These are phyloP conservation scores for Geranium rotundifolium DNA, from an alignment of 345 rosid species.

Conservation along the genomic window DNA sequence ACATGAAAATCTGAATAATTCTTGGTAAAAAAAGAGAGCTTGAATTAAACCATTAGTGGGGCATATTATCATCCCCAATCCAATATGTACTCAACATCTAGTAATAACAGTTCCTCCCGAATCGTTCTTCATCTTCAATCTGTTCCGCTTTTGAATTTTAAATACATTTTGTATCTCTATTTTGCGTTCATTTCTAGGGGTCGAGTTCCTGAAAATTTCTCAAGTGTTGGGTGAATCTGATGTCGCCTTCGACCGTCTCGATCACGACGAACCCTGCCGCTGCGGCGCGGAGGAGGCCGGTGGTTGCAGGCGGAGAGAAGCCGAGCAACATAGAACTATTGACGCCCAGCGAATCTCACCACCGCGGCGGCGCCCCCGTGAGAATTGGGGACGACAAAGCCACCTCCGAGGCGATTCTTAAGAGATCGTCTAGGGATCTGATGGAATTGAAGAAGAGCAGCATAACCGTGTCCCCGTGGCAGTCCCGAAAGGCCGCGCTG, in stretches of 20 bases:
- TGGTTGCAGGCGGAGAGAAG: slow-evolving; percentile 36
- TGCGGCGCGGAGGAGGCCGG: slow-evolving; percentile 47
- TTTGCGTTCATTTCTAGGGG: not conserved
- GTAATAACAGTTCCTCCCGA: too few relatives aligned
- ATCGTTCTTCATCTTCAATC: not conserved
- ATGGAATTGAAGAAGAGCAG: slow-evolving; percentile 36
- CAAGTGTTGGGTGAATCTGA: slow-evolving; percentile 1
- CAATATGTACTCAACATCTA: too few relatives aligned
- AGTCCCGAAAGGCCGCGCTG: slow-evolving; percentile 34
- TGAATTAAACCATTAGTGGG: too few relatives aligned
- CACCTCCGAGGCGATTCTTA: slow-evolving; percentile 31
- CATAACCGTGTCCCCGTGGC: slow-evolving; percentile 50
- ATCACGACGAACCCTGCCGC: slow-evolving; percentile 55
- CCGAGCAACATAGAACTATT: slow-evolving; percentile 31
- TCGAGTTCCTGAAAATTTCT: not conserved
- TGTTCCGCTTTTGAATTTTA: not conserved
- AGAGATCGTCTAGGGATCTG: slow-evolving; percentile 33
- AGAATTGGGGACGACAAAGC: slow-evolving; percentile 19
- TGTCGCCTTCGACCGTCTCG: slow-evolving; percentile 87
- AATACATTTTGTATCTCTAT: not conserved
- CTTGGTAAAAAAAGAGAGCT: too few relatives aligned
- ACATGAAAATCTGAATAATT: too few relatives aligned
- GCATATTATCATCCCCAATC: too few relatives aligned
- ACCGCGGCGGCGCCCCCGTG: slow-evolving; percentile 29
- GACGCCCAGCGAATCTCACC: slow-evolving; percentile 10